Evolutionary conservation across 148 eudicot species (phyloP).

Genomic region (Camellia lanceoleosa): DNA sequence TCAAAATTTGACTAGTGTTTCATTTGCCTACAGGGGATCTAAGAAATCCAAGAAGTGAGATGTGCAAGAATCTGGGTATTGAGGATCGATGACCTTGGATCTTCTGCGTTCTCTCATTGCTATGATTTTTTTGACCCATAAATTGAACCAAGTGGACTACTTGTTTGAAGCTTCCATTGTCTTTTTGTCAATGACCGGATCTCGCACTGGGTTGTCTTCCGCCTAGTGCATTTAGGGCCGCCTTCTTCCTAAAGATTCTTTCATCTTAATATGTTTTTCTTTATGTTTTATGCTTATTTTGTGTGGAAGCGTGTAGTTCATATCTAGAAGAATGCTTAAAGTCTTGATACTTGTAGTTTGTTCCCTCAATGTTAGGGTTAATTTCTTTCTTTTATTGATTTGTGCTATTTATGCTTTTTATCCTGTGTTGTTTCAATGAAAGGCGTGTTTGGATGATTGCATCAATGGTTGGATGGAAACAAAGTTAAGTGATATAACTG

Average conservation of each 20-base stretch:
- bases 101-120: neutral
- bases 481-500: too few relatives aligned
- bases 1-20: neutral
- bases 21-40: conserved; percentile 16
- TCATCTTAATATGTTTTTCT: neutral
- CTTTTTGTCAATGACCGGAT: too few relatives aligned
- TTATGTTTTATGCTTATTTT: neutral
- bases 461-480: too few relatives aligned
- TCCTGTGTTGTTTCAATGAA: too few relatives aligned
- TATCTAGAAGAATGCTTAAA: neutral
- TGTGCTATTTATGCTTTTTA: neutral
- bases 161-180: too few relatives aligned
- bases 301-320: neutral
- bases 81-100: neutral
- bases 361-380: too few relatives aligned
- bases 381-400: neutral
- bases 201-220: too few relatives aligned
- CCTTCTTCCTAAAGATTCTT: too few relatives aligned
- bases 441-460: too few relatives aligned
- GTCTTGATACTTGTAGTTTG: neutral
- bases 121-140: neutral
- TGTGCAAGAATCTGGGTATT: neutral
- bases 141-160: too few relatives aligned
- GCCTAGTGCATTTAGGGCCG: too few relatives aligned
- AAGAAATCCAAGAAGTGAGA: conserved; percentile 26